These are phyloP conservation scores for Pistacia atlantica DNA, from an alignment of 345 rosid species.

Conservation along the genomic window DNA sequence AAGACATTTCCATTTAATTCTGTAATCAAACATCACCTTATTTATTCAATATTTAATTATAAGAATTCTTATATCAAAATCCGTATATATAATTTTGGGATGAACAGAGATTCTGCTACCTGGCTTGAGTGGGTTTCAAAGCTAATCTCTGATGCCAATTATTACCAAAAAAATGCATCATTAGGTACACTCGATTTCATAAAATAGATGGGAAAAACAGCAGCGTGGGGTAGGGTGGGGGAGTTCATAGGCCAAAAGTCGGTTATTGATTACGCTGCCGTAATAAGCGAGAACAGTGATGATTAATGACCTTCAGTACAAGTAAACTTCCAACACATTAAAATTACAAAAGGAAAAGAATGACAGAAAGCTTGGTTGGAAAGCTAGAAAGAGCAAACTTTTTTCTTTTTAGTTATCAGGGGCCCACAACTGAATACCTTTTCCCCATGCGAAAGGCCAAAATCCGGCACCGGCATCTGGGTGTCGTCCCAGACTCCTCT, in stretches of 20 bases:
- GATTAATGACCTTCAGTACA: not conserved
- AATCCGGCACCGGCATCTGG: slow-evolving; percentile 17
- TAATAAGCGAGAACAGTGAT: slow-evolving; percentile 3
- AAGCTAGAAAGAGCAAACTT: not conserved
- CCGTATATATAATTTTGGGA: too few relatives aligned
- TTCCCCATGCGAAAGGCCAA: slow-evolving; percentile 11
- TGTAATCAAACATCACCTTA: too few relatives aligned
- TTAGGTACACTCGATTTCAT: not conserved
- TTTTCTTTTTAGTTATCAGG: too few relatives aligned
- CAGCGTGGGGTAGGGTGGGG: not conserved
- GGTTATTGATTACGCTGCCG: not conserved
- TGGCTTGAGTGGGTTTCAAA: too few relatives aligned
- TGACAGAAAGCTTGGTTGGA: slow-evolving; percentile 9
- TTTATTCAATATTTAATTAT: too few relatives aligned
- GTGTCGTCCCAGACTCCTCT: not conserved
- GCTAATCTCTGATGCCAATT: too few relatives aligned
- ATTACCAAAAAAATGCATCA: not conserved
- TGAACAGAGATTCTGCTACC: too few relatives aligned
- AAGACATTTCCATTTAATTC: too few relatives aligned
- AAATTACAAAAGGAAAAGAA: not conserved
- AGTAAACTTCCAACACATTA: not conserved
- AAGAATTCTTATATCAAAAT: too few relatives aligned
- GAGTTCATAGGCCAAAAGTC: too few relatives aligned
- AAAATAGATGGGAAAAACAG: not conserved
- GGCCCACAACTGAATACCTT: not conserved